Percentiles rank a stretch among this genome's conserved stretches.
phyloP scores from a whole-genome alignment of 495 filamentous ascomycete species.

The Neohortaea acidophila region DNA sequence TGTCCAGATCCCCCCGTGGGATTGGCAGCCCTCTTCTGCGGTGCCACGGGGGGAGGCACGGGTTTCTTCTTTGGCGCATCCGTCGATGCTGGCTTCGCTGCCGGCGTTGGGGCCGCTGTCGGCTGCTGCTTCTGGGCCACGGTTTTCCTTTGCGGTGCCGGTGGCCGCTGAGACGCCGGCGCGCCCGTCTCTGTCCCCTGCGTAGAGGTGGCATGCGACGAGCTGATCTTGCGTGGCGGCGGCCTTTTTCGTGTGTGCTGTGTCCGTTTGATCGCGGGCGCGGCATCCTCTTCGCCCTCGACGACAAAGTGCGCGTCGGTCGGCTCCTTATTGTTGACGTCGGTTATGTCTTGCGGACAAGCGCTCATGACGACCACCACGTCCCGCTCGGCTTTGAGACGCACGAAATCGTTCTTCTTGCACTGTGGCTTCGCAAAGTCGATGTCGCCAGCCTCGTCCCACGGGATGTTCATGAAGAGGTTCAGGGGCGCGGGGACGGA shows the following conservation, averaged over 20 bases:
- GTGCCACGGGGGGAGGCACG: conserved; percentile 2
- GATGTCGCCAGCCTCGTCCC: conserved; percentile 20
- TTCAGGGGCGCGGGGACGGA: conserved; percentile 27
- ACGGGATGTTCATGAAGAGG: conserved; percentile 30
- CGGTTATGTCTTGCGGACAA: conserved; percentile 27
- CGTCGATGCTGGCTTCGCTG: conserved; percentile 3
- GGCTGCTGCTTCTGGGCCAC: conserved; percentile 1
- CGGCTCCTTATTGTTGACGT: conserved; percentile 24
- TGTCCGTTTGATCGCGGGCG: conserved; percentile 1
- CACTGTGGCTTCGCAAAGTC: conserved; percentile 22
- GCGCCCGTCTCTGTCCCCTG: conserved; percentile 37
- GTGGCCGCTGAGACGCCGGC: conserved; percentile 1
- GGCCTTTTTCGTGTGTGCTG: conserved; percentile 5
- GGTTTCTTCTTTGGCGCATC: conserved; percentile 6
- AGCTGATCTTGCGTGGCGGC: conserved; percentile 13
- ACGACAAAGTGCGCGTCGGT: conserved; percentile 28
- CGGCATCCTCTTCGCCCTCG: conserved; percentile 7
- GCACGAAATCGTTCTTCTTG: conserved; percentile 26
- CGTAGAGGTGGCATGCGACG: conserved; percentile 36
- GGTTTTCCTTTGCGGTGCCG: conserved; percentile 3
- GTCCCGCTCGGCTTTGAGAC: conserved; percentile 27
- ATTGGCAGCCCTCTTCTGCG: conserved; percentile 9
- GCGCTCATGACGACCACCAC: conserved; percentile 30
- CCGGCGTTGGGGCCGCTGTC: neutral
- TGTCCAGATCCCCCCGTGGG: neutral